These are phyloP conservation scores for Sugiyamaella grinbergsii DNA, from an alignment of 1,139 yeast genomes.

Conservation along the genomic window DNA sequence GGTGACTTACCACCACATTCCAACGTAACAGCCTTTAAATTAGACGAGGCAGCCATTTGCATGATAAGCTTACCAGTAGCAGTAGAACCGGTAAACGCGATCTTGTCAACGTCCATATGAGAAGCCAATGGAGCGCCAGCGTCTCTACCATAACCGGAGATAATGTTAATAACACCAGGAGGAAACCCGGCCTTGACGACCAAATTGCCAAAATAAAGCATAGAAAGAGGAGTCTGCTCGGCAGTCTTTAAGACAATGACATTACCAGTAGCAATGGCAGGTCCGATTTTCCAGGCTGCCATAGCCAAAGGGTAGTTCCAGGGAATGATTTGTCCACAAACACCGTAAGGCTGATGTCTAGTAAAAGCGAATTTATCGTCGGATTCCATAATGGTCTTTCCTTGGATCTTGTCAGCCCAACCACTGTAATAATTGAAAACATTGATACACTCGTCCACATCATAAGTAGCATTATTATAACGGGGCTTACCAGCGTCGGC, in stretches of 20 bases:
- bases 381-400: conserved; percentile 65
- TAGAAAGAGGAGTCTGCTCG: conserved; percentile 77
- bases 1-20: conserved; percentile 91
- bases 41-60: conserved; percentile 63
- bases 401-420: conserved; percentile 72
- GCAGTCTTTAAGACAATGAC: conserved; percentile 75
- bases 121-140: conserved; percentile 74
- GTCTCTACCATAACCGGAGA: conserved; percentile 69
- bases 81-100: conserved; percentile 89
- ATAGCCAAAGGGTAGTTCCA: conserved; percentile 88
- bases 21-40: conserved; percentile 62
- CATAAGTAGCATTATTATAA: conserved; percentile 52
- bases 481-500: conserved; percentile 57
- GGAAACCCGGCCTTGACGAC: conserved; percentile 75
- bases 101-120: conserved; percentile 72
- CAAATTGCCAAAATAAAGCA: conserved; percentile 64
- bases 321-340: conserved; percentile 87
- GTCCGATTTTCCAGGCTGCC: conserved; percentile 75
- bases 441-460: conserved; percentile 59
- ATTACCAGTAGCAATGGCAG: conserved; percentile 81
- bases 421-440: conserved; percentile 67
- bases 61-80: conserved; percentile 70
- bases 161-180: conserved; percentile 74
- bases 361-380: conserved; percentile 62
- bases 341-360: conserved; percentile 75